phyloP scores from a whole-genome alignment of 768 basidiomycete species.

The Epithele typhae region DNA sequence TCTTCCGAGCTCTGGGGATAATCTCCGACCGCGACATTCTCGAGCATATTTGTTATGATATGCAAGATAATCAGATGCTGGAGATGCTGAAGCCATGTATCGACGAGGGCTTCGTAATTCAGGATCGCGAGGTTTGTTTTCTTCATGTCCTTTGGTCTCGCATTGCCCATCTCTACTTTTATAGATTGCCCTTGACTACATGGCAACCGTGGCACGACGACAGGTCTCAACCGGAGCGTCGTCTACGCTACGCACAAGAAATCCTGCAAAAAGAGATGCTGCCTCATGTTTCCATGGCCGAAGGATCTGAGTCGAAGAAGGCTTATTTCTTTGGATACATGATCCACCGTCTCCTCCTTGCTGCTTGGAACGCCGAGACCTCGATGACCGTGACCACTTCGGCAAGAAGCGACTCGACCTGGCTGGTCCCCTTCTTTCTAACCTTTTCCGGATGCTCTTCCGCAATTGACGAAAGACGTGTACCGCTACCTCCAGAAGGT shows the following conservation, averaged over 20 bases:
- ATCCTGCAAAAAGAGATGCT: slow-evolving; percentile 99
- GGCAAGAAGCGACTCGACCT: slow-evolving; percentile 97
- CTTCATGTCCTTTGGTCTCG: too few relatives aligned
- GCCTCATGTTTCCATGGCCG: slow-evolving; percentile 93
- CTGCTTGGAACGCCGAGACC: slow-evolving; percentile 92
- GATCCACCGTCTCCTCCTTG: slow-evolving; percentile 93
- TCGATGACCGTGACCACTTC: slow-evolving; percentile 99
- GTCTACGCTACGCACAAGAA: slow-evolving; percentile 94
- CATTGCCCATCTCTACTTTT: background rate
- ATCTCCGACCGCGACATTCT: slow-evolving; percentile 97
- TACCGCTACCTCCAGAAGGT: slow-evolving; percentile 98
- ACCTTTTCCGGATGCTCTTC: slow-evolving; percentile 96
- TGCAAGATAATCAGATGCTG: slow-evolving; percentile 92
- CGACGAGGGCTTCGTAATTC: slow-evolving; percentile 97
- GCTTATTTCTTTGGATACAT: slow-evolving; percentile 99
- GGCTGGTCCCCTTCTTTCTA: slow-evolving; percentile 94
- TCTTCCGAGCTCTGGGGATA: slow-evolving; percentile 96
- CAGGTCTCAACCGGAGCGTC: slow-evolving; percentile 89
- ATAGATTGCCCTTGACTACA: slow-evolving; percentile 86
- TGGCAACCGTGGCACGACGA: slow-evolving; percentile 97
- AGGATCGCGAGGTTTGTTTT: slow-evolving; percentile 79
- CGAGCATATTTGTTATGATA: slow-evolving; percentile 97
- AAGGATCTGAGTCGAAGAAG: slow-evolving; percentile 96
- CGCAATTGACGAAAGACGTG: slow-evolving; percentile 95
- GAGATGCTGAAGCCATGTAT: slow-evolving; percentile 99